These are phyloP conservation scores for Hypoxylon fragiforme DNA, from an alignment of 495 filamentous ascomycete genomes.

Conservation along the genomic window DNA sequence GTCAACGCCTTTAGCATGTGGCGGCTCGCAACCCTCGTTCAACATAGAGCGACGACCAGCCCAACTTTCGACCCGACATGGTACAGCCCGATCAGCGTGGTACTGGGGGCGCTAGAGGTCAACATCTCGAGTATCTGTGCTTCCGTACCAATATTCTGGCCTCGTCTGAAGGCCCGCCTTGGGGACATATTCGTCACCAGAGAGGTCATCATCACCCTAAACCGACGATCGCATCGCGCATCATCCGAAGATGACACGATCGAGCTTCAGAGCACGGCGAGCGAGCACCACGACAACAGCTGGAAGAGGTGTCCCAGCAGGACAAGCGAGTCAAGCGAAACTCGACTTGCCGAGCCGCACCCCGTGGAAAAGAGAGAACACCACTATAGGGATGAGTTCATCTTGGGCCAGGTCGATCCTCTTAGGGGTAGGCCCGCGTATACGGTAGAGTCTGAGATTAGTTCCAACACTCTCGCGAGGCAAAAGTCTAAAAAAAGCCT, in stretches of 20 bases:
- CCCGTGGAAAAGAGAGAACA: constrained; percentile 12
- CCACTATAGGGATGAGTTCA: constrained; percentile 30
- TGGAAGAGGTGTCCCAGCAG: constrained; percentile 25
- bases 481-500: constrained; percentile 10
- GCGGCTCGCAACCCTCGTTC: constrained; percentile 37
- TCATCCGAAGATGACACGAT: constrained; percentile 16
- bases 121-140: constrained; percentile 40
- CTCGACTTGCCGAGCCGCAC: constrained; percentile 10
- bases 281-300: constrained; percentile 11
- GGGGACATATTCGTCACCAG: constrained; percentile 42
- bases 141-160: constrained; percentile 43
- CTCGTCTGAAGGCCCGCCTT: constrained; percentile 23
- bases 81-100: constrained; percentile 35
- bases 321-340: constrained; percentile 27
- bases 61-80: constrained; percentile 40
- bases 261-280: constrained; percentile 15
- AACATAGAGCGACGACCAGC: constrained; percentile 30
- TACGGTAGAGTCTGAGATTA: constrained; percentile 22
- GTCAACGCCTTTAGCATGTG: constrained; percentile 38
- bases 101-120: constrained; percentile 36
- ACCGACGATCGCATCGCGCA: constrained; percentile 16
- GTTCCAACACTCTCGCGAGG: constrained; percentile 10
- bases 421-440: constrained; percentile 11
- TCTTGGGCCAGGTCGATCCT: constrained; percentile 26
- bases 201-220: constrained; percentile 32